phyloP scores from a whole-genome alignment of 2,329 filamentous ascomycete species.

The Lasiodiplodia sp. region DNA sequence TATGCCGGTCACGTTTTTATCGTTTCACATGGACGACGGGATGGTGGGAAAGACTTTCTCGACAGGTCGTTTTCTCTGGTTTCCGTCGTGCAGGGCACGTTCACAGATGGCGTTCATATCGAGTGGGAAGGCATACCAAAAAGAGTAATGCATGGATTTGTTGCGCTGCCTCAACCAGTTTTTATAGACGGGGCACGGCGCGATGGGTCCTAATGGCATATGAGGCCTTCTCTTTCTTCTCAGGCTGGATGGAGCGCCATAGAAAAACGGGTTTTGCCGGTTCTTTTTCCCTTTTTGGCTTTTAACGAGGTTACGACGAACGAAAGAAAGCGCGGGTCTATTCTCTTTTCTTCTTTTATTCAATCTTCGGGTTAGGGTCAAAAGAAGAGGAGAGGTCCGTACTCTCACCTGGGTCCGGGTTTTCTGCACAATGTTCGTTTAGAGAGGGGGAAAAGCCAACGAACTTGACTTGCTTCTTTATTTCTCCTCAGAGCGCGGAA shows the following conservation, averaged over 20 bases:
- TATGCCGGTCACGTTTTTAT: conserved; percentile 29
- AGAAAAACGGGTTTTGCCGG: conserved; percentile 18
- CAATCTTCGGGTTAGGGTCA: conserved; percentile 19
- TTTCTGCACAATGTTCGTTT: conserved; percentile 23
- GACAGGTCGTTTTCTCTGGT: conserved; percentile 27
- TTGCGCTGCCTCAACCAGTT: conserved; percentile 26
- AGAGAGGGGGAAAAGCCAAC: conserved; percentile 8
- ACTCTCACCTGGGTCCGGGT: conserved; percentile 20
- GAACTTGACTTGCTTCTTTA: conserved; percentile 19
- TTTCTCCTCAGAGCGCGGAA: conserved; percentile 12
- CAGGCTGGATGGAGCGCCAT: conserved; percentile 30
- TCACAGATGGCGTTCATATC: conserved; percentile 30
- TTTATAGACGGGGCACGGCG: conserved; percentile 29
- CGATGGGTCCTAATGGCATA: conserved; percentile 28
- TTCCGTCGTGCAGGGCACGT: conserved; percentile 30
- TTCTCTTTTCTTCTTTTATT: conserved; percentile 25
- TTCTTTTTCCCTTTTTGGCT: conserved; percentile 28
- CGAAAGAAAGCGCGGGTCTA: conserved; percentile 25
- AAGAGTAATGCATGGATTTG: conserved; percentile 29
- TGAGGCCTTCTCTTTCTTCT: conserved; percentile 28
- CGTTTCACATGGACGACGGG: conserved; percentile 29
- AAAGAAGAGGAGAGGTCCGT: conserved; percentile 20
- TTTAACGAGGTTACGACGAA: conserved; percentile 29
- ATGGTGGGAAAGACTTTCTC: conserved; percentile 25
- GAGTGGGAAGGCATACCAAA: conserved; percentile 30